Evolutionary conservation across 2,329 filamentous ascomycete species (phyloP), one percentile per base, ranked within the genome.

Genomic region (Colletotrichum neosansevieriae): DNA sequence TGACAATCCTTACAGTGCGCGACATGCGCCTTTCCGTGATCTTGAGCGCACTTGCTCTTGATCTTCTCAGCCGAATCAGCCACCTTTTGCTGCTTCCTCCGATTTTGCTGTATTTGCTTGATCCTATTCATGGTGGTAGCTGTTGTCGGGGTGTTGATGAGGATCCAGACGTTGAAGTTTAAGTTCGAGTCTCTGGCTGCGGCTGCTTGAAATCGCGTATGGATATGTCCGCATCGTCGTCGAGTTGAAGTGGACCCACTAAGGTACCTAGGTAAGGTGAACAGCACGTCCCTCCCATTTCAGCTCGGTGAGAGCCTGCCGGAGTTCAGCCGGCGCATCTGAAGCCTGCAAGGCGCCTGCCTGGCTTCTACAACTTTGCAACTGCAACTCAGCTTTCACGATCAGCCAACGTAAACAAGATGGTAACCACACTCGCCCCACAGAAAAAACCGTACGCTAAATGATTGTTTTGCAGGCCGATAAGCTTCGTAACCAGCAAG

Each of bases 401-500:
- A 19, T 17, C 32, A 24, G 29, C 36, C 51, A 44, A 15, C 13
- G 19, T 15, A 51, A 19, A 64, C 54, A 60, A 58, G 11, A 70
- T 70, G 68, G 68, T 65, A 15, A 49, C 42, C 15, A n/a, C 12
- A 3, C 10, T n/a, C 3, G 6, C 29, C 29, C 9, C 10, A 4
- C 15, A 3, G 11, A 13, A 10, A 15, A n/a, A 32, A 19, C 11
- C 6, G 3, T 9, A 13, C 12, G 13, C 32, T 60, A 38, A 56
- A 6, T 15, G 15, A 17, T 3, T 15, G 2, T 12, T 29, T 17
- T 6, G 7, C 54, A 91, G 96, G 96, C 96, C 81, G 96, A 99
- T 84, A 99, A 99, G 83, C 92, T 99, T 72, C 94, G 96, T 78
- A 96, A 94, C 10, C 93, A 97, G 75, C 96, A 99, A 82, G 96